Conservation (phyloP, 2,329 filamentous ascomycete species). For the Coniochaeta ligniaria region DNA sequence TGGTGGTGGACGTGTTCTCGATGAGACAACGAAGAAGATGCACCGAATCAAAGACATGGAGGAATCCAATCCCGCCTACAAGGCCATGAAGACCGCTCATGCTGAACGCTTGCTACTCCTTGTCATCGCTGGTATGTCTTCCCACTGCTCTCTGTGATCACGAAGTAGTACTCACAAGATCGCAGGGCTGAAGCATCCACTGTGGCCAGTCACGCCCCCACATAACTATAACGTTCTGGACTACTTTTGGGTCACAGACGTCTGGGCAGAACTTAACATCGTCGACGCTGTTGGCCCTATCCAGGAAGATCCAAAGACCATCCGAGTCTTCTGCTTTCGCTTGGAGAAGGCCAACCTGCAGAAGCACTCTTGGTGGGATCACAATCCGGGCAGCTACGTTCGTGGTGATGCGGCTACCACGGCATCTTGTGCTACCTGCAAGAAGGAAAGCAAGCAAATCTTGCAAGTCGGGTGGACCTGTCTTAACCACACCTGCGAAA, state of each 20-base stretch:
- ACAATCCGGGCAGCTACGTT: constrained; percentile 12
- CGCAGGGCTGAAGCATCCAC: constrained; percentile 41
- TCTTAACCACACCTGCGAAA: constrained; percentile 31
- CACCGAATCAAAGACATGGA: too few relatives aligned
- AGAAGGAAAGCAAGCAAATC: constrained; percentile 25
- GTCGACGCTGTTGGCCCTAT: too few relatives aligned
- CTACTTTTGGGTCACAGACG: constrained; percentile 60
- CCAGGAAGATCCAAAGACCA: constrained; percentile 25
- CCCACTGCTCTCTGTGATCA: not conserved
- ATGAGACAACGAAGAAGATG: constrained; percentile 35
- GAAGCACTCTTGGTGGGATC: constrained; percentile 51
- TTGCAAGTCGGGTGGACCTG: constrained; percentile 23
- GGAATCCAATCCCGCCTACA: too few relatives aligned
- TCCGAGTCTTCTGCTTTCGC: constrained; percentile 43
- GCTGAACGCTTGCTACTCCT: constrained; percentile 41
- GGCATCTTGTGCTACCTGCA: constrained; percentile 33
- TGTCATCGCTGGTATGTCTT: constrained; percentile 44
- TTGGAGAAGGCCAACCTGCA: constrained; percentile 55
- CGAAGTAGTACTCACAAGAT: constrained; percentile 4
- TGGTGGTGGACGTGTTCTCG: constrained; percentile 44
- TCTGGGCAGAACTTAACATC: constrained; percentile 53
- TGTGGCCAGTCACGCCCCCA: constrained; percentile 40
- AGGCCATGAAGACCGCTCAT: constrained; percentile 30
- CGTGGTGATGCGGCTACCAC: constrained; percentile 1
- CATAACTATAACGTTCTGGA: constrained; percentile 59